Evolutionary conservation across 1,284 basidiomycete genomes (phyloP), one percentile per base, ranked within the genome.

Genomic region (Rhodotorula sp.): DNA sequence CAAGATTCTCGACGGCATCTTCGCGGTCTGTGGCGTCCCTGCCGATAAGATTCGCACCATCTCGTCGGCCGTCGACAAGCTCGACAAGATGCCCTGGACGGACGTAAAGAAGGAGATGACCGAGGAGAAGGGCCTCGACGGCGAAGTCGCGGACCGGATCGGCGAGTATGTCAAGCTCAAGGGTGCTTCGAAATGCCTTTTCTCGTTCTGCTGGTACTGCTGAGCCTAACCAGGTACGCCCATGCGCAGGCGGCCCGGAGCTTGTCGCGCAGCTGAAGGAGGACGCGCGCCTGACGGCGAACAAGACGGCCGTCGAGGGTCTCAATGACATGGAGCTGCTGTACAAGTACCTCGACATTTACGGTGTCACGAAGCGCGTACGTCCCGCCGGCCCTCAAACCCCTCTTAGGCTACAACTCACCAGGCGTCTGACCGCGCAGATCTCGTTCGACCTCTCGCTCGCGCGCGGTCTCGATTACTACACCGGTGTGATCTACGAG

Each of bases 401-500:
- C 19, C 29, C 7, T 32, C 8, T 19, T 53, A 13, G 7, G n/a
- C 10, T 8, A 9, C 51, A 8, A 34, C 13, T 37, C 27, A 22
- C 36, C n/a, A 34, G 19, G n/a, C n/a, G 12, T 41, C 3, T n/a
- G 13, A 6, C 27, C 44, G 34, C 46, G 32, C 77, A 94, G 91
- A 87, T 98, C 80, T 95, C 92, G 15, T 98, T 99, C 81, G 96
- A 99, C 83, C 87, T 99, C 78, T 96, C 93, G 15, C 88, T 99
- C 34, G 97, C 97, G 15, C 89, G 97, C 48, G 96, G 96, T 36
- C 87, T 99, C 50, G 97, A 99, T 82, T 99, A 99, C 83, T 98
- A 99, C 84, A 99, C 96, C 1, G 96, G 97, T 53, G 89, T 99
- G 80, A 99, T 99, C 81, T 98, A 97, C 84, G 97, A 99, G 83